Conservation (phyloP, 805 yeast species). For the Cyberlindnera amylophila region DNA sequence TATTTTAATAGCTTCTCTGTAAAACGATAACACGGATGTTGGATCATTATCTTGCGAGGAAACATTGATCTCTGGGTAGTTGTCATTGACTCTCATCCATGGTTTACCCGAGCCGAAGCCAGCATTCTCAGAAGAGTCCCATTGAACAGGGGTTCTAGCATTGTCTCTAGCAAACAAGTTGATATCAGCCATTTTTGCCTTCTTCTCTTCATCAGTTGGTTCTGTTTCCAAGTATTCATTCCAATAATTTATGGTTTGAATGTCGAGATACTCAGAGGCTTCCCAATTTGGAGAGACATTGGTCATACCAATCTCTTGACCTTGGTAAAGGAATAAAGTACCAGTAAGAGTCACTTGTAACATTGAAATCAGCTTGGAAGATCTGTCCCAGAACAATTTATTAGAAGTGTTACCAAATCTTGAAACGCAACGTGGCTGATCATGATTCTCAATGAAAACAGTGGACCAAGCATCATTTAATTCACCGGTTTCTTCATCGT, state of each 20-base stretch:
- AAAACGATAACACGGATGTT: slow-evolving; percentile 43
- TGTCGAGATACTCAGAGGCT: slow-evolving; percentile 47
- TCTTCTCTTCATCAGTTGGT: slow-evolving; percentile 27
- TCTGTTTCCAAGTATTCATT: slow-evolving; percentile 29
- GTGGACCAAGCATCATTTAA: slow-evolving; percentile 55
- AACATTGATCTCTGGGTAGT: slow-evolving; percentile 46
- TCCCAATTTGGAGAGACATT: slow-evolving; percentile 43
- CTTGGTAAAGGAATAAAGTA: slow-evolving; percentile 54
- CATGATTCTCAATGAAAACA: slow-evolving; percentile 52
- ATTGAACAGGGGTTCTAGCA: slow-evolving; percentile 55
- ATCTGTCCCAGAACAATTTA: slow-evolving; percentile 29
- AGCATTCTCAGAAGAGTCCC: slow-evolving; percentile 41
- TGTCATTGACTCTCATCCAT: slow-evolving; percentile 51
- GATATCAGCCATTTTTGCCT: slow-evolving; percentile 32
- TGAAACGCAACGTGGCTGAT: slow-evolving; percentile 50
- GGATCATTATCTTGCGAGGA: slow-evolving; percentile 43
- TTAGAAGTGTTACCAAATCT: slow-evolving; percentile 46
- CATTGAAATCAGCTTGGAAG: slow-evolving; percentile 47
- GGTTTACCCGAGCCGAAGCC: slow-evolving; percentile 49
- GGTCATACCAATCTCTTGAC: slow-evolving; percentile 57
- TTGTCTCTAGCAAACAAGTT: slow-evolving; percentile 46
- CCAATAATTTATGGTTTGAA: slow-evolving; percentile 43
- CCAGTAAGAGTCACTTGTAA: slow-evolving; percentile 47
- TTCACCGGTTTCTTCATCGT: slow-evolving; percentile 26
- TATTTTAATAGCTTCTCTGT: slow-evolving; percentile 38